Evolutionary conservation across 164 flowering plant genomes (phyloP), one percentile per base, ranked within the genome.

Genomic region (Dillenia turbinata): DNA sequence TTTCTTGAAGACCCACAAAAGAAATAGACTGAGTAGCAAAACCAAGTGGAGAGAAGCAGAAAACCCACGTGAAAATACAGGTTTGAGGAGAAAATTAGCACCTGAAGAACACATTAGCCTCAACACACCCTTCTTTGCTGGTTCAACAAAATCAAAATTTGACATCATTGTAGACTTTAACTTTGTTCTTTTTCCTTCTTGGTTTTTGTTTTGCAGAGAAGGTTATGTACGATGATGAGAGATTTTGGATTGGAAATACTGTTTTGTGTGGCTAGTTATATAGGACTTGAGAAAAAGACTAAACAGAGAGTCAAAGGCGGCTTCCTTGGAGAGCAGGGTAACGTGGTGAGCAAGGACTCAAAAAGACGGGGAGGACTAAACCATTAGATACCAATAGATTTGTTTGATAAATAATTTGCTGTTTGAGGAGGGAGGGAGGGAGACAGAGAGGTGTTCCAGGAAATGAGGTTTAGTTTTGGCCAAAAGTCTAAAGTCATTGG

Each of bases 31-130:
- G 48, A 79, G 49, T 10, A 85, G 66, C 79, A 85, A 62, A 63
- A 79, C 33, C 14, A 86, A 44, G 69, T 88, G 88, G 16, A 73
- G 59, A 9, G 65, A 71, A 64, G 70, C 83, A 57, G 86, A 85
- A 60, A 81, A 52, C 61, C 75, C 83, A 71, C 75, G 85, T 12
- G 73, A 52, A 59, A 83, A 78, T 45, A 78, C 60, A 60, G 86
- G 87, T 54, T 81, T 70, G 2, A 73, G 69, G 45, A 82, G 69
- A 24, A 83, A 73, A 66, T 24, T 68, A 63, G 58, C 52, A 56
- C 44, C 65, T 10, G 61, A n/a, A 43, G 61, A n/a, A 43, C 44
- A 49, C 54, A 44, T 54, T 56, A 57, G 55, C 55, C 61, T 22
- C 19, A 33, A 47, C 53, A 63, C 13, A 57, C 49, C 64, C 52